Evolutionary conservation across 352 stramenopile species (phyloP), one percentile per base, ranked within the genome.

Genomic region (Peronospora belbahrii): DNA sequence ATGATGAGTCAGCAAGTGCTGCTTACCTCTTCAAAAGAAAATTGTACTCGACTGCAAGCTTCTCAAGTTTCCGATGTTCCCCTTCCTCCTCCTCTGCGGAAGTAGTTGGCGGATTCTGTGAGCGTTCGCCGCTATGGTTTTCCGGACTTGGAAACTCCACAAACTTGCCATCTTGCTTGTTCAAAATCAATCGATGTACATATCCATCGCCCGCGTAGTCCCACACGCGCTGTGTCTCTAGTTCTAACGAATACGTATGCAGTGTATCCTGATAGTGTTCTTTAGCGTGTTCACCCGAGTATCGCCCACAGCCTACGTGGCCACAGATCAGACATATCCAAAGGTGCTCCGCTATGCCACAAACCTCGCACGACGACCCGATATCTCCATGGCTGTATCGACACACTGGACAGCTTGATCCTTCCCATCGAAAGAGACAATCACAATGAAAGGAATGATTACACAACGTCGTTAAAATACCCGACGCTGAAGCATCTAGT

Each of bases 391-490:
- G 95, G 53, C 97, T 96, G 62, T 97, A 98, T 40, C 94, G 76
- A 65, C 95, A 98, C 28, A 98, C 95, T 0, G 95, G 94, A 52
- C 95, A 98, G 31, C 88, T 96, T 36, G 87, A 95, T 43, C 95
- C 94, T 73, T 97, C 79, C 83, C 93, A 98, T 41, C 86, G 85
- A 49, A 92, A 85, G 2, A 98, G 64, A 61, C 95, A 98, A 52
- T 97, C 85, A 42, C 94, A 95, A 70, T 98, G 95, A 62, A 98
- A 98, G 14, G 87, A 97, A 70, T 98, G 95, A 62, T 98, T 98
- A 67, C 95, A 98, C 36, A 97, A 76, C 18, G 95, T 98, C 22
- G 94, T 98, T 17, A 98, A 69, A 53, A 98, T 96, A 2, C 83
- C 80, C 0, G 81, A 94, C 4, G 74, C 81, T 10, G 82, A 88